phyloP scores from a whole-genome alignment of 352 stramenopile genomes.

The Globisporangium canariense region DNA sequence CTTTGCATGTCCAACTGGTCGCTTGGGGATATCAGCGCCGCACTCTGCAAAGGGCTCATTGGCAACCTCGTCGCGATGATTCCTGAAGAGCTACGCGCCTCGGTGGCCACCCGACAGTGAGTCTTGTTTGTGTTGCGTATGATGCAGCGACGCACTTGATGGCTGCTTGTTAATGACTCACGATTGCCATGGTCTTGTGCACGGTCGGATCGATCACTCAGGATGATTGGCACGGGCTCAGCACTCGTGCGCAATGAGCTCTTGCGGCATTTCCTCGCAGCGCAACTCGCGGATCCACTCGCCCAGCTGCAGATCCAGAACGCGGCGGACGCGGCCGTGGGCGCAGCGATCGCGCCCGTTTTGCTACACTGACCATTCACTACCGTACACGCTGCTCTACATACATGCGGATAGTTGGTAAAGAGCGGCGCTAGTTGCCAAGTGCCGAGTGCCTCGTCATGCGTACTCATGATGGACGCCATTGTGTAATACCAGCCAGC shows the following conservation, averaged over 20 bases:
- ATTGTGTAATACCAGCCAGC: no score
- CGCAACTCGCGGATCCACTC: slow-evolving; percentile 31
- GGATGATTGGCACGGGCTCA: slow-evolving; percentile 73
- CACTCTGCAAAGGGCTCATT: slow-evolving; percentile 61
- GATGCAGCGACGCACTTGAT: not conserved
- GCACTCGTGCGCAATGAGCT: slow-evolving; percentile 63
- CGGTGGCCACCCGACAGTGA: slow-evolving; percentile 38
- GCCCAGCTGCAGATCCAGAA: slow-evolving; percentile 38
- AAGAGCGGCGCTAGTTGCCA: no score
- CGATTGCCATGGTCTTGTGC: slow-evolving; percentile 6
- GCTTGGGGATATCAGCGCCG: slow-evolving; percentile 68
- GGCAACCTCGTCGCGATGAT: slow-evolving; percentile 74
- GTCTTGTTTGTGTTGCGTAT: slow-evolving; percentile 4
- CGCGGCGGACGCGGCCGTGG: slow-evolving; percentile 52
- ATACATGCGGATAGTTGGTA: no score
- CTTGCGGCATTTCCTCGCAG: slow-evolving; percentile 45
- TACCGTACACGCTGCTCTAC: no score
- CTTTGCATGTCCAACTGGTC: slow-evolving; percentile 64
- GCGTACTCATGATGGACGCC: no score
- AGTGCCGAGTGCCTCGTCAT: no score
- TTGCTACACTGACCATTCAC: slow-evolving; percentile 21
- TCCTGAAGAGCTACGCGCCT: slow-evolving; percentile 32
- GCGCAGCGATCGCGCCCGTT: slow-evolving; percentile 40
- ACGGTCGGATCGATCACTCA: slow-evolving; percentile 15
- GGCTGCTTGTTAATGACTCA: not conserved